Evolutionary conservation across 768 basidiomycete species (phyloP).

Genomic region (Cantharellus anzutake): DNA sequence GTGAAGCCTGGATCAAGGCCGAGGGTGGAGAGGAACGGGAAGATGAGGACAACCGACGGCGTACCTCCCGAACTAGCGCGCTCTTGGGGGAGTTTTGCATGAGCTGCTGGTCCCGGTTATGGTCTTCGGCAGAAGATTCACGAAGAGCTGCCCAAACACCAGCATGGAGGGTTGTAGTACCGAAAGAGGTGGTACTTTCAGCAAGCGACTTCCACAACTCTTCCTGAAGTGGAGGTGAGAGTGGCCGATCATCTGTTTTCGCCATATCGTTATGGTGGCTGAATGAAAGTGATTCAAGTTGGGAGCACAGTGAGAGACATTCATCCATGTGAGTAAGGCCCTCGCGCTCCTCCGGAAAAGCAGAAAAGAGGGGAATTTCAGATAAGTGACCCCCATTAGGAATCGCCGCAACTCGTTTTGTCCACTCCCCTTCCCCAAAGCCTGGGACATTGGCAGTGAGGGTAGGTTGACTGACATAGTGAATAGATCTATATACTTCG

Average conservation of each 20-base stretch:
- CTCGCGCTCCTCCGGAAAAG: background rate
- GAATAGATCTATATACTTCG: background rate
- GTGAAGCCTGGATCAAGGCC: too few relatives aligned
- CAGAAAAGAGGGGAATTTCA: background rate
- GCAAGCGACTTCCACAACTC: background rate
- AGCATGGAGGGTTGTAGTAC: background rate
- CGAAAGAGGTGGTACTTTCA: background rate
- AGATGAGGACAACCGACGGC: too few relatives aligned
- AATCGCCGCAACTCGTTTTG: background rate
- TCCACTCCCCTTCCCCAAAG: background rate
- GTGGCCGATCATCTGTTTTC: background rate
- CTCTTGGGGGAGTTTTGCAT: too few relatives aligned
- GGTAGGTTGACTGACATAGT: background rate
- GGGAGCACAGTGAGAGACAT: background rate
- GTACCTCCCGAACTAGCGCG: too few relatives aligned
- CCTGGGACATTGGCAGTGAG: background rate
- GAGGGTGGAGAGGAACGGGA: too few relatives aligned
- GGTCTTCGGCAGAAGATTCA: too few relatives aligned
- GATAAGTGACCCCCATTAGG: background rate
- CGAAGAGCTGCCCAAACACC: too few relatives aligned
- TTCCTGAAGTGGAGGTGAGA: background rate
- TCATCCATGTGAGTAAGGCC: background rate
- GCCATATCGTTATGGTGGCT: background rate
- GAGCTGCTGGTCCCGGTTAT: too few relatives aligned
- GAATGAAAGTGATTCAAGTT: background rate